These are phyloP conservation scores for Ceratorhiza oryzae-sativae DNA, from an alignment of 1,284 basidiomycete species.

Conservation along the genomic window DNA sequence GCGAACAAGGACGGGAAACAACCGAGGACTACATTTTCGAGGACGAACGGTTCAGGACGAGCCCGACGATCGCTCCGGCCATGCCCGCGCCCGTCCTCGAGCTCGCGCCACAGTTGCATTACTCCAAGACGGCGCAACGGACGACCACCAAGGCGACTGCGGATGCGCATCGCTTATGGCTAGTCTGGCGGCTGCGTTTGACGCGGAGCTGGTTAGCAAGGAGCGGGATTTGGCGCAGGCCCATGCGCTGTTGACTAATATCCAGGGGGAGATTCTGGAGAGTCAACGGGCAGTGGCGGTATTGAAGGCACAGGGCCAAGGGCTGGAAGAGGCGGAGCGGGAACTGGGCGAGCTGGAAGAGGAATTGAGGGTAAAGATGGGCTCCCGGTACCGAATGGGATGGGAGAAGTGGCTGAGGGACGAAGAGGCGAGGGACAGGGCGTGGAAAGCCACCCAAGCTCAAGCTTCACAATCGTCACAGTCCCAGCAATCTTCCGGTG, in stretches of 20 bases:
- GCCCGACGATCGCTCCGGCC: conserved; percentile 18
- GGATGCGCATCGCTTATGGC: conserved; percentile 87
- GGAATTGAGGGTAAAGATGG: conserved; percentile 77
- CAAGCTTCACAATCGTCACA: conserved; percentile 10
- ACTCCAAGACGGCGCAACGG: conserved; percentile 86
- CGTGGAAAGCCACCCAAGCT: conserved; percentile 40
- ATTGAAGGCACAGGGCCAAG: conserved; percentile 73
- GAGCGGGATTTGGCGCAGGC: conserved; percentile 93
- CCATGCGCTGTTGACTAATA: conserved; percentile 83
- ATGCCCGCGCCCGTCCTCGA: conserved; percentile 29
- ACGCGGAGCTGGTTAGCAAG: conserved; percentile 90
- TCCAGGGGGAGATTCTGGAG: conserved; percentile 92
- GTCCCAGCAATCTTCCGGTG: background rate
- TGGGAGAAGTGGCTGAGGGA: conserved; percentile 92
- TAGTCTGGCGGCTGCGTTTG: conserved; percentile 89
- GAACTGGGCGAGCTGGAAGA: conserved; percentile 69
- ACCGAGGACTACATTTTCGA: conserved; percentile 99
- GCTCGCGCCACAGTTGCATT: conserved; percentile 78
- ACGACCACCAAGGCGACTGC: conserved; percentile 85
- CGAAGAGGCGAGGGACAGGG: conserved; percentile 77
- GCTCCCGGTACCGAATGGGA: conserved; percentile 79
- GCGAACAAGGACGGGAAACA: conserved; percentile 95
- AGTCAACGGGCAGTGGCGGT: conserved; percentile 78
- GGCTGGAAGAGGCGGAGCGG: conserved; percentile 68
- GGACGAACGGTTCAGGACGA: conserved; percentile 88